phyloP scores from a whole-genome alignment of 176 grass and related monocot genomes.

The Chloris gayana region DNA sequence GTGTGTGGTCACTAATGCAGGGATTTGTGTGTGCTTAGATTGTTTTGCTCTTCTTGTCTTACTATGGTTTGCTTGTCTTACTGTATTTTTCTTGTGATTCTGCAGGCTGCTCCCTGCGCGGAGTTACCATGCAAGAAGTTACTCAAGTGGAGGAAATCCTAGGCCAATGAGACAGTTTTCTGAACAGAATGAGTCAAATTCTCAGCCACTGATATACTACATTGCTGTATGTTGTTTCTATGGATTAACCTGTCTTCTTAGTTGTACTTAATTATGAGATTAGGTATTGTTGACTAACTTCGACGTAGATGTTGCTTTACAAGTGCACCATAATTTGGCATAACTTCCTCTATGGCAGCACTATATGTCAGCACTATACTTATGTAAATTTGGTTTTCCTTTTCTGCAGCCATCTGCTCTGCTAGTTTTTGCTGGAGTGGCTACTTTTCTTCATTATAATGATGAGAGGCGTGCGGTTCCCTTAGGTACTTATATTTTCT shows the following conservation, averaged over 20 bases:
- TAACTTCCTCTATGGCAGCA: not conserved
- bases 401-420: conserved; percentile 75
- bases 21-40: not conserved
- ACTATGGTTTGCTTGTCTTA: conserved; percentile 5
- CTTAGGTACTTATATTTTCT: conserved; percentile 55
- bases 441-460: conserved; percentile 76
- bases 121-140: conserved; percentile 38
- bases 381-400: conserved; percentile 32
- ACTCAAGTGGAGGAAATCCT: conserved; percentile 52
- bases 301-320: not conserved
- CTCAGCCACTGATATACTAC: conserved; percentile 59
- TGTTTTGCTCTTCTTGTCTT: not conserved
- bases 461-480: conserved; percentile 82
- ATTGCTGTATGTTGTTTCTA: conserved; percentile 58
- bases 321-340: conserved; percentile 1
- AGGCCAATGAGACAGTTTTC: conserved; percentile 61
- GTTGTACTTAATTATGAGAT: conserved; percentile 4
- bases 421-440: conserved; percentile 69
- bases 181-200: conserved; percentile 54
- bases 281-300: conserved; percentile 10
- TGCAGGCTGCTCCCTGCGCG: conserved; percentile 23
- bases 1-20: not conserved
- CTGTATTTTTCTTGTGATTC: conserved; percentile 1
- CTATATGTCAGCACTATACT: not conserved
- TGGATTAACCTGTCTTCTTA: conserved; percentile 23